These are phyloP conservation scores for Cicer chorassanicum DNA, from an alignment of 306 rosid genomes.

Conservation along the genomic window DNA sequence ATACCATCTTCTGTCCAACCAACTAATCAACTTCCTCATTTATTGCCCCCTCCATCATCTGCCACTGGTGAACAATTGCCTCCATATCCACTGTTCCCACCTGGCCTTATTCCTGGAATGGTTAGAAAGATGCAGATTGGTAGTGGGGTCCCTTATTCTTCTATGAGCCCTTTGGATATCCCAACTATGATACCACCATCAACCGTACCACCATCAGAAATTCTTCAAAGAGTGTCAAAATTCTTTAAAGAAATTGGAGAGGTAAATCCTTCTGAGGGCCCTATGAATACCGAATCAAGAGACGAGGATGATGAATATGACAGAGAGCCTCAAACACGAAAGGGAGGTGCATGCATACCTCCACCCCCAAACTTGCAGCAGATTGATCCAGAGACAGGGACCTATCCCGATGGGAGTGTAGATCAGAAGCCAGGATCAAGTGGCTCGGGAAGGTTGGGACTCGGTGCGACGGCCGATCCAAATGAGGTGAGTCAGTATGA, in stretches of 20 bases:
- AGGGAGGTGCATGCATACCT: conserved; percentile 98
- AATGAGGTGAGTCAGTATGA: conserved; percentile 92
- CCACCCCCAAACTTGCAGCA: conserved; percentile 93
- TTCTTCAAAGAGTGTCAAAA: conserved; percentile 85
- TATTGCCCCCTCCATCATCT: conserved; percentile 63
- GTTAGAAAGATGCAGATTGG: conserved; percentile 98
- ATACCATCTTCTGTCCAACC: conserved; percentile 75
- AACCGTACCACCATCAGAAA: conserved; percentile 70
- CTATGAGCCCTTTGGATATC: conserved; percentile 92
- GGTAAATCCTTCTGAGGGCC: conserved; percentile 91
- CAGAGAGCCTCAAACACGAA: conserved; percentile 61
- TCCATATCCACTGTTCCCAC: conserved; percentile 93
- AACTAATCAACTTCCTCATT: conserved; percentile 64
- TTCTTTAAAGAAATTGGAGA: conserved; percentile 96
- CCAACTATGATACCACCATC: conserved; percentile 91
- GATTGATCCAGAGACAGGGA: conserved; percentile 89
- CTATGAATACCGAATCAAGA: conserved; percentile 71
- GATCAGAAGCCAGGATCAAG: conserved; percentile 71
- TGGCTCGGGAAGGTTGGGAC: conserved; percentile 84
- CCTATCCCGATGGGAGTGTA: conserved; percentile 85
- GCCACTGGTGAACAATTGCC: conserved; percentile 71
- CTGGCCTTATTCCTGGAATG: conserved; percentile 98
- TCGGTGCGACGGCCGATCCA: conserved; percentile 85
- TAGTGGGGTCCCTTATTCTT: conserved; percentile 95
- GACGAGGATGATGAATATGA: conserved; percentile 78